Evolutionary conservation across 768 basidiomycete genomes (phyloP), one percentile per base, ranked within the genome.

Genomic region (Cyclocybe aegerita): DNA sequence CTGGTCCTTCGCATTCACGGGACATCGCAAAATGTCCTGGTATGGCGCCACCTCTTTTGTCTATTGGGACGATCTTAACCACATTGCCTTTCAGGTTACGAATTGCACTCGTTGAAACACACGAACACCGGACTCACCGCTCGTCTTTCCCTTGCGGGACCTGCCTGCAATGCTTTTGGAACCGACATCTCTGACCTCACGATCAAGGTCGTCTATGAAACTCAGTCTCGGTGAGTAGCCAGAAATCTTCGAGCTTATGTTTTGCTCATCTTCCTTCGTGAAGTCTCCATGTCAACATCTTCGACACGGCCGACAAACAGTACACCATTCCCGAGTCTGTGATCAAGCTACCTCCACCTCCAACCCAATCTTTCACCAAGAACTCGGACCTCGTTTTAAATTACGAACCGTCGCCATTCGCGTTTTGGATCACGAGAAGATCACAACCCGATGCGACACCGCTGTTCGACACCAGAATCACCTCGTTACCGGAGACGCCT

Each of bases 391-490:
- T 91, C 9, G 69, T 82, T 4, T 90, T 91, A 71, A 83, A 89
- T 61, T 81, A 82, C 52, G 73, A 83, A 1, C 6, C 74, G 1
- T 70, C 72, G 0, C 88, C 90, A 0, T 91, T 91, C 61, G 81
- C 83, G 2, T 91, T 90, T 62, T 91, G 88, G 88, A 82, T 91
- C 54, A 87, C 86, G 1, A 80, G 88, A 39, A 79, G 82, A 16
- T 79, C 81, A 3, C 71, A 79, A 7, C 83, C 82, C 3, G 64
- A 75, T 31, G 74, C 70, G 4, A 58, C 61, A 39, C 85, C 82
- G 45, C 64, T 91, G 16, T 90, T 90, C 58, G 88, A 91, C 59
- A 90, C 88, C 1, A 78, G 88, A 37, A 62, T 76, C 7, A 56
- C 74, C 0, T 87, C 85, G 0, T 71, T 90, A 7, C 86, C 87